phyloP scores from a whole-genome alignment of 1,139 yeast genomes.

The Nakaseomyces uthaithaninus region DNA sequence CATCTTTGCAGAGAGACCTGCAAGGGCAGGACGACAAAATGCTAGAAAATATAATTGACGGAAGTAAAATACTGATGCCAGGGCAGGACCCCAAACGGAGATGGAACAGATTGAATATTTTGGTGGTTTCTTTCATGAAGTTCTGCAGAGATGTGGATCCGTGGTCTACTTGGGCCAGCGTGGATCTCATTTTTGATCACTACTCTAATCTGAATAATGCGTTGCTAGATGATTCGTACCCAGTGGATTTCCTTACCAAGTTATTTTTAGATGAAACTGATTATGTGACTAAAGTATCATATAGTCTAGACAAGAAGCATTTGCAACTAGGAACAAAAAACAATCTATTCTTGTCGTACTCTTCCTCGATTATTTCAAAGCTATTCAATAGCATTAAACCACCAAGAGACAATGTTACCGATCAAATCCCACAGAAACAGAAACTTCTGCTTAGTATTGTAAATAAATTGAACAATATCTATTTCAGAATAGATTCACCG shows the following conservation, averaged over 20 bases:
- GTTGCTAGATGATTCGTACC: conserved; percentile 26
- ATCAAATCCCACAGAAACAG: conserved; percentile 23
- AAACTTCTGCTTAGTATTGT: conserved; percentile 26
- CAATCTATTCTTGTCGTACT: conserved; percentile 26
- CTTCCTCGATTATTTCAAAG: conserved; percentile 28
- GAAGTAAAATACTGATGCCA: conserved; percentile 18
- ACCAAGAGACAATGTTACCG: conserved; percentile 15
- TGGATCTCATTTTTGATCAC: conserved; percentile 26
- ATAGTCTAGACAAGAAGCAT: conserved; percentile 21
- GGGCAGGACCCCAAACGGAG: conserved; percentile 12
- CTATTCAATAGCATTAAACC: conserved; percentile 30
- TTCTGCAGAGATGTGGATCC: conserved; percentile 29
- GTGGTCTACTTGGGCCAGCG: conserved; percentile 29
- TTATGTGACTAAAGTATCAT: conserved; percentile 23
- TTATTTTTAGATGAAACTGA: conserved; percentile 23
- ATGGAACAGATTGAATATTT: conserved; percentile 29
- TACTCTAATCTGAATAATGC: conserved; percentile 28
- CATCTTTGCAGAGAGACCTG: conserved; percentile 24
- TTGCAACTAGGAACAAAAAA: conserved; percentile 17
- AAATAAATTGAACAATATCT: conserved; percentile 29
- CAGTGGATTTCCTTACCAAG: conserved; percentile 23
- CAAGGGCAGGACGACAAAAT: conserved; percentile 13
- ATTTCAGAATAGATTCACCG: conserved; percentile 29
- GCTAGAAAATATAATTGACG: conserved; percentile 18
- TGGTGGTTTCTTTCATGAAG: conserved; percentile 23